phyloP scores from a whole-genome alignment of 345 rosid species.

The Ceriops tagal region DNA sequence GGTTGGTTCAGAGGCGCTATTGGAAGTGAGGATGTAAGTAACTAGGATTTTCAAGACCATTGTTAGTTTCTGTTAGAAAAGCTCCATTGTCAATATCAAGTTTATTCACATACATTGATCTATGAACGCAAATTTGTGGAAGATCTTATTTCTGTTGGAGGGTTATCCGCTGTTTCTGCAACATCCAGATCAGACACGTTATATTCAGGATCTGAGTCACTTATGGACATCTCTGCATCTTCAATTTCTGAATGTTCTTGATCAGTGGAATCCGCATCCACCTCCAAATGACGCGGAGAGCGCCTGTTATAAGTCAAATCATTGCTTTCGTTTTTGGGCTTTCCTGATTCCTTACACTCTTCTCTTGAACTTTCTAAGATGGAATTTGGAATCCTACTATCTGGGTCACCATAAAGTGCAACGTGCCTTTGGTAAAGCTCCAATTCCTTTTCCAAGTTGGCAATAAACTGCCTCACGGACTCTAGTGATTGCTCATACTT shows the following conservation, averaged over 20 bases:
- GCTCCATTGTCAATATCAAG: constrained; percentile 6
- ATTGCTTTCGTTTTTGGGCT: constrained; percentile 18
- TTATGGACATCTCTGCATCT: constrained; percentile 16
- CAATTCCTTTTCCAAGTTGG: constrained; percentile 71
- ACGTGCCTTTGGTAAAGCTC: constrained; percentile 73
- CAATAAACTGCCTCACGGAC: constrained; percentile 70
- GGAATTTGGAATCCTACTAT: constrained; percentile 48
- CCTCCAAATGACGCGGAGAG: constrained; percentile 24
- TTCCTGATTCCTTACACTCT: constrained; percentile 26
- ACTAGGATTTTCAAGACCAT: neutral
- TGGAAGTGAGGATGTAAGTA: neutral
- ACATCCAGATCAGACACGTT: constrained; percentile 1
- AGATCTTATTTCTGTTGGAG: constrained; percentile 9
- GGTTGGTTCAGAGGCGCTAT: neutral
- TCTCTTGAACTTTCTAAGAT: constrained; percentile 38
- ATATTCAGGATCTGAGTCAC: constrained; percentile 37
- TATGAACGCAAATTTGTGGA: constrained; percentile 2
- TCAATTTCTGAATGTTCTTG: constrained; percentile 30
- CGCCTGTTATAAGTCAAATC: constrained; percentile 4
- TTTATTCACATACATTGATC: constrained; percentile 6
- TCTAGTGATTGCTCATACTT: constrained; percentile 91
- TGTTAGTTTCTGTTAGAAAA: neutral
- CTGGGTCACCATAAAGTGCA: constrained; percentile 72
- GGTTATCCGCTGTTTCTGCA: constrained; percentile 8
- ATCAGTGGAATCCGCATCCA: constrained; percentile 24